Evolutionary conservation across 495 filamentous ascomycete genomes (phyloP).

Genomic region (Entonaema liquescens): DNA sequence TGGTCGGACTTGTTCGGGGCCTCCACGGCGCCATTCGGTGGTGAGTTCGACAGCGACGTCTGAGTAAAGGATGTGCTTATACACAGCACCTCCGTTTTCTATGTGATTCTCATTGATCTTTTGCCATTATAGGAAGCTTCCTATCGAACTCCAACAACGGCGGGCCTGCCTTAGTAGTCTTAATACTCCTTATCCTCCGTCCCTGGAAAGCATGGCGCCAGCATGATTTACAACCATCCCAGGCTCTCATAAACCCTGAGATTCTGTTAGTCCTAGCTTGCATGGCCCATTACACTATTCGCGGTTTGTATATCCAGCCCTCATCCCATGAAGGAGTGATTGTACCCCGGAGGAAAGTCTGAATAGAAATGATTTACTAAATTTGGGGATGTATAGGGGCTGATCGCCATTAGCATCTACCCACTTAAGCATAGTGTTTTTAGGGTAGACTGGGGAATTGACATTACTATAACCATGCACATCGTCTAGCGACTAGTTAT

Average conservation of each 20-base stretch:
- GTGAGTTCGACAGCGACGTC: not conserved
- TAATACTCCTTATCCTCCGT: not conserved
- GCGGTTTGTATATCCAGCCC: not conserved
- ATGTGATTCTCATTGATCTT: not conserved
- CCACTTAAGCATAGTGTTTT: not conserved
- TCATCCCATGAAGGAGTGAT: not conserved
- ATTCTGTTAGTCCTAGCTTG: not conserved
- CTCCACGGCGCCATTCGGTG: not conserved
- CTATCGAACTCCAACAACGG: not conserved
- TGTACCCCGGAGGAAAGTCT: not conserved
- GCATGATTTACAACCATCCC: not conserved
- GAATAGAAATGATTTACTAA: not conserved
- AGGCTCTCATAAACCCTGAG: not conserved
- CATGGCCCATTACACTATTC: not conserved
- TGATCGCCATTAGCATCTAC: not conserved
- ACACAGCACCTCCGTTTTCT: not conserved
- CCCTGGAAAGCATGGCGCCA: not conserved
- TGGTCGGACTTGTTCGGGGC: not conserved
- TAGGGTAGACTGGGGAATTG: not conserved
- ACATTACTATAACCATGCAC: not conserved
- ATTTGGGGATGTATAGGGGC: not conserved
- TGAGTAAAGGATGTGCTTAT: not conserved
- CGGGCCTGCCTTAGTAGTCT: not conserved
- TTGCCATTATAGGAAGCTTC: not conserved
- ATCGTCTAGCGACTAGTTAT: not conserved